Base-by-base conservation (phyloP, 306 rosid genomes). In the Acacia acuminata region DNA sequence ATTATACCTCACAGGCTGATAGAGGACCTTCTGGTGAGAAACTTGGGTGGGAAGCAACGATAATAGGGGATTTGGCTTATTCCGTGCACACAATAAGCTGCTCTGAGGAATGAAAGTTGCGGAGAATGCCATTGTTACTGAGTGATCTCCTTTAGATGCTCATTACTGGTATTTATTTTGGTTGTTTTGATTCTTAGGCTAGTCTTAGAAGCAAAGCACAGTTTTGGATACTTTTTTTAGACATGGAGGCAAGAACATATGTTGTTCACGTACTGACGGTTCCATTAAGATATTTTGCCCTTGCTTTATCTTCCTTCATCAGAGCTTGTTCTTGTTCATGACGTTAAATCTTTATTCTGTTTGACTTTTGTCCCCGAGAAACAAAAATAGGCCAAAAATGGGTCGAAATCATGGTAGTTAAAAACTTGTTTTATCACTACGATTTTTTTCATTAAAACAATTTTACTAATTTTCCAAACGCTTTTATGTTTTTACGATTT, bases 111-210 rank as follows among this genome's bases (percentile, higher is more conserved):
- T 77, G 76, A 80, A 53, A 8, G 71, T 17, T 55, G 81, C 25
- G 25, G 84, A 78, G 81, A 82, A 78, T 2, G 88, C 75, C 88
- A 85, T 85, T 47, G 70, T 64, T 32, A 15, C 42, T 0, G 40
- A 13, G 9, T 5, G 3, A 27, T 25, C 15, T 63, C 38, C 13
- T 15, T 63, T 51, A 17, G 8, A 17, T 51, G 58, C 7, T 14
- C 58, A 50, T 16, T 51, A 6, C 72, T 44, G 15, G 7, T 82
- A 68, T 85, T 77, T 85, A 85, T 85, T 50, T 34, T 22, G 4
- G 12, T 30, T 30, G 10, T 61, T 47, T 60, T 22, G 73, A 82
- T 85, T 78, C 86, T 73, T 82, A 40, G 36, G 7, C 19, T 6
- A 0, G 25, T 48, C 2, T 72, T 60, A 0, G 48, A 85, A 82